Conservation (phyloP, 208 protist species). For the Trypanosoma cruzi region DNA sequence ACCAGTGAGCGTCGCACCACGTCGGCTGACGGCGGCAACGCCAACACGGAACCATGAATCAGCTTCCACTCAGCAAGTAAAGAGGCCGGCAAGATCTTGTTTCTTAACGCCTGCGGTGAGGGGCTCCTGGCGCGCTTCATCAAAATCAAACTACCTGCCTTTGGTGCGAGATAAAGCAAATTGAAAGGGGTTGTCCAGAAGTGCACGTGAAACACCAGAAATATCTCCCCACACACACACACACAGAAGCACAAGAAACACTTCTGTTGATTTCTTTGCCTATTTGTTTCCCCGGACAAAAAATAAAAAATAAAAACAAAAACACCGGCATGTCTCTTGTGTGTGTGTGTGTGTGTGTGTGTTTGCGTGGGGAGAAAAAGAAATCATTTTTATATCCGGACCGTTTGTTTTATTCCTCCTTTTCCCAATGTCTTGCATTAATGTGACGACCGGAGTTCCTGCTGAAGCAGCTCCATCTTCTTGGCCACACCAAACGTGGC, state of each 20-base stretch:
- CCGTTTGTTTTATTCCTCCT: background rate
- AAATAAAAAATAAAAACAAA: background rate
- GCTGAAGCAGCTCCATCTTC: conserved; percentile 76
- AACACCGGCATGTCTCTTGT: background rate
- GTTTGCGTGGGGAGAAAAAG: too few species aligned
- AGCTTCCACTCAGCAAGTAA: conserved; percentile 27
- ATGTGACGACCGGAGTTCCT: conserved; percentile 46
- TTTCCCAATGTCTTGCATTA: background rate
- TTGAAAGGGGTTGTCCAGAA: background rate
- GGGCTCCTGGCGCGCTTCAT: conserved; percentile 32
- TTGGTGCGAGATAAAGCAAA: conserved; percentile 1
- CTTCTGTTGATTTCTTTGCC: background rate
- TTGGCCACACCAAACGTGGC: conserved; percentile 81
- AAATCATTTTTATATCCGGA: background rate
- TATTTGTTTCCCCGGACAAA: background rate
- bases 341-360: background rate
- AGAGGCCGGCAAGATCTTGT: conserved; percentile 5
- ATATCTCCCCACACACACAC: background rate
- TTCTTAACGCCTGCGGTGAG: conserved; percentile 6
- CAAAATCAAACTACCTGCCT: background rate
- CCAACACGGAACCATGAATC: conserved; percentile 27
- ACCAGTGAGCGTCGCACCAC: conserved; percentile 13
- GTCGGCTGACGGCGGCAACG: conserved; percentile 19
- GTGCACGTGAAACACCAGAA: background rate
- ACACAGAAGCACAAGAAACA: background rate